Evolutionary conservation across 805 yeast genomes (phyloP), one percentile per base, ranked within the genome.

Genomic region (Starmera quercuum): DNA sequence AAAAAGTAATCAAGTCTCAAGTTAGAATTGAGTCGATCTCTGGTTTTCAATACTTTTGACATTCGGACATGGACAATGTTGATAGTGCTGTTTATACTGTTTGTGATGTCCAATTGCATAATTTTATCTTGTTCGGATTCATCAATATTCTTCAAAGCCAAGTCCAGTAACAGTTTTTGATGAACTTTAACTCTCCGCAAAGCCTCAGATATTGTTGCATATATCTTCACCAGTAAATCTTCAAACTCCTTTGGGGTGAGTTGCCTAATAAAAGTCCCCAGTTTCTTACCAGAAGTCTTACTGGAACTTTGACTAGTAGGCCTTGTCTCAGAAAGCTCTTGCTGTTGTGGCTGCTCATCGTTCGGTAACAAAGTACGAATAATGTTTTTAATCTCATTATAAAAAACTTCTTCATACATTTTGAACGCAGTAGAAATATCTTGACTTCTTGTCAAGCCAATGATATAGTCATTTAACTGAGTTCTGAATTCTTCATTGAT

Each of bases 211-310:
- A 82, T 63, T 15, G 73, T 68, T 0, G 83, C 59, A 44, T 73
- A 84, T 4, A 78, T 78, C 20, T 61, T 63, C 2, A 67, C 54
- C 28, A 85, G 53, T 84, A 87, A 80, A 2, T 58, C 63, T 46
- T 83, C 85, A 50, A 87, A 87, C 38, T 85, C 95, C 11, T 60
- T 56, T 0, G 92, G 81, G 0, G 86, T 66, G 68, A 86, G 67
- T 3, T 73, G 70, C 42, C 78, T 75, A 32, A 92, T 71, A 31
- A 64, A 39, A 4, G 61, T 52, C 1, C 75, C 73, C 20, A 71
- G 49, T 20, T 59, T 59, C 19, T 26, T 26, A 4, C 13, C n/a
- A 7, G 14, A 5, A n/a, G n/a, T n/a, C n/a, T n/a, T n/a, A 57
- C 59, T 22, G 64, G 47, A 59, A 35, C 58, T 58, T 8, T 60